phyloP scores from a whole-genome alignment of 345 rosid genomes.

The Citrus sp. region DNA sequence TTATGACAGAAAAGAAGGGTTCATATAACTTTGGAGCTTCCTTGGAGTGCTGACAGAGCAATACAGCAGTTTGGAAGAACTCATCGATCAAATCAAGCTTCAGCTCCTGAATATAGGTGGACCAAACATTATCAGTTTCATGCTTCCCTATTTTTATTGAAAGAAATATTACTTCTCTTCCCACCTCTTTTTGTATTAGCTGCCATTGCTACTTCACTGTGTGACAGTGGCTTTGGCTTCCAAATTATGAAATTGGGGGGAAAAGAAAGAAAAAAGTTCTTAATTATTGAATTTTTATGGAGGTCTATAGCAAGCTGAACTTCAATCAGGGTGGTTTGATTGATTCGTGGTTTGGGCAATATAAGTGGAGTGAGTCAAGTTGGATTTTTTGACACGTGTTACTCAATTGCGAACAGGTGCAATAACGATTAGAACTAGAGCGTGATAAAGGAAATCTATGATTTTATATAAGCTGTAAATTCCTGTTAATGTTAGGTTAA shows the following conservation, averaged over 20 bases:
- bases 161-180: not conserved
- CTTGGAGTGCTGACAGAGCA: constrained; percentile 99
- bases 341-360: not conserved
- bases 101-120: constrained; percentile 98
- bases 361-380: not conserved
- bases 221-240: not conserved
- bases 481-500: not conserved
- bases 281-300: not conserved
- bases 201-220: not conserved
- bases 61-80: constrained; percentile 99
- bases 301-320: not conserved
- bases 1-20: constrained; percentile 81
- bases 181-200: not conserved
- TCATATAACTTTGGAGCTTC: constrained; percentile 96
- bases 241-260: not conserved
- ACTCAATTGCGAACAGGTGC: not conserved
- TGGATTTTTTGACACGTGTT: not conserved
- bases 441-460: not conserved
- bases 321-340: not conserved
- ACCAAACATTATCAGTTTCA: constrained; percentile 15
- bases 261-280: not conserved
- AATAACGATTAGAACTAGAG: not conserved
- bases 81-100: constrained; percentile 97
- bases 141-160: not conserved
- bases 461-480: not conserved